Evolutionary conservation across 192 early-diverging fungal genomes (phyloP), one percentile per base, ranked within the genome.

Genomic region (Powellomyces hirtus): DNA sequence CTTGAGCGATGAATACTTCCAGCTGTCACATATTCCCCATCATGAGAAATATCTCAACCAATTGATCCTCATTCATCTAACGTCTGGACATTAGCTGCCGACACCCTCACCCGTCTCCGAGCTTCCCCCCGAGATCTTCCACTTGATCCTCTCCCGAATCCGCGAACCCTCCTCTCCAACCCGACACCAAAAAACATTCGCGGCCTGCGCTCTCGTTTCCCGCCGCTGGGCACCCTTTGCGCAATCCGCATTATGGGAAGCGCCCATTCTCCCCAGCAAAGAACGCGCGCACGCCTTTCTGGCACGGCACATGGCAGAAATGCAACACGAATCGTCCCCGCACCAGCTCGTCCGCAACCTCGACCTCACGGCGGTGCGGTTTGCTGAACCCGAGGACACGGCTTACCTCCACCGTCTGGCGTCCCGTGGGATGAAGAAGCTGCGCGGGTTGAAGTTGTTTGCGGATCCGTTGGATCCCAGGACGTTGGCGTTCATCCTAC

Each of bases 401-500:
- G 18, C n/a, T 7, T 68, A 42, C 1, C 31, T 68, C 6, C 53
- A 59, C 24, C 16, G 35, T 5, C 14, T 68, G 1, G 66, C 38
- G n/a, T 18, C 16, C 8, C 18, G 53, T 16, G 35, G 11, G 4
- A 24, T 31, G 10, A 35, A n/a, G 0, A 20, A 35, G 8, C 42
- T 68, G 4, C 22, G n/a, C 18, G 10, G 38, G 14, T 57, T 68
- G 11, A 57, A 68, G 29, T 2, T 68, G 26, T 68, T 68, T 49
- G 38, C 38, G 29, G 66, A 68, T 35, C 66, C 66, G 18, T 24
- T 68, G n/a, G 66, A 68, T 40, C 66, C 66, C 16, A 55, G 66
- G 10, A 68, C 66, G 0, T 57, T 68, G 22, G 38, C 35, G 13
- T 42, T n/a, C 26, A 1, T 68, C 31, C 31, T 68, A n/a, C 38